These are phyloP conservation scores for Taphrina confusa DNA, from an alignment of 1,139 yeast genomes.

Conservation along the genomic window DNA sequence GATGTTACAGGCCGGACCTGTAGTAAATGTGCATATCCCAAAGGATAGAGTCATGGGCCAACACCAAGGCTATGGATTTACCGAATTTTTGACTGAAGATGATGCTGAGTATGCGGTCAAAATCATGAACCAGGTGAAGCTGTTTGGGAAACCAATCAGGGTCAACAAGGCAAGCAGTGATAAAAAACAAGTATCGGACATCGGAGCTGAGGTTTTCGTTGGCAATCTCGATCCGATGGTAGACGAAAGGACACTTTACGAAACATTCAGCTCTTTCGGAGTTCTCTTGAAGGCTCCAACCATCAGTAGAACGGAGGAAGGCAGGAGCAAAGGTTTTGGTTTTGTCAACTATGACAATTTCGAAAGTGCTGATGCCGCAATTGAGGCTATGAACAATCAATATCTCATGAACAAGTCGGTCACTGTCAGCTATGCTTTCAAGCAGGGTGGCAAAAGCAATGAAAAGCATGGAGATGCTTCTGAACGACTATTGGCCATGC, in stretches of 20 bases:
- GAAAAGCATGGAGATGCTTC: constrained; percentile 76
- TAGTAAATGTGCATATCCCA: constrained; percentile 70
- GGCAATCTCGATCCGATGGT: constrained; percentile 71
- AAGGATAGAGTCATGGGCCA: constrained; percentile 69
- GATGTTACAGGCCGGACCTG: constrained; percentile 82
- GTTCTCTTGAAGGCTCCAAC: constrained; percentile 56
- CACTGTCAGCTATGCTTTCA: constrained; percentile 68
- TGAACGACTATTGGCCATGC: constrained; percentile 71
- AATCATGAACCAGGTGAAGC: constrained; percentile 61
- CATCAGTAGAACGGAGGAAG: constrained; percentile 57
- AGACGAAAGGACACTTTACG: constrained; percentile 60
- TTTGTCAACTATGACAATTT: constrained; percentile 64
- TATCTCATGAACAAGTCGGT: constrained; percentile 68
- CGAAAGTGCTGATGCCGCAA: constrained; percentile 70
- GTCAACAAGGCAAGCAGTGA: constrained; percentile 56
- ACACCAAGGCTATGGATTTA: constrained; percentile 88
- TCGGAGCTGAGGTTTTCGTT: constrained; percentile 75
- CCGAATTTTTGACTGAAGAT: constrained; percentile 60
- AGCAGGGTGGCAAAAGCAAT: constrained; percentile 53
- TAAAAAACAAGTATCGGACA: constrained; percentile 49
- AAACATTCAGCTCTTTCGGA: constrained; percentile 74
- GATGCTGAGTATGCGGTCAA: constrained; percentile 74
- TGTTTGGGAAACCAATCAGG: constrained; percentile 66
- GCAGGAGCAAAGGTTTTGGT: constrained; percentile 64
- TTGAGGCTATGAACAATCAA: constrained; percentile 67